Evolutionary conservation across 306 rosid species (phyloP).

Genomic region (Lathyrus oleraceus): DNA sequence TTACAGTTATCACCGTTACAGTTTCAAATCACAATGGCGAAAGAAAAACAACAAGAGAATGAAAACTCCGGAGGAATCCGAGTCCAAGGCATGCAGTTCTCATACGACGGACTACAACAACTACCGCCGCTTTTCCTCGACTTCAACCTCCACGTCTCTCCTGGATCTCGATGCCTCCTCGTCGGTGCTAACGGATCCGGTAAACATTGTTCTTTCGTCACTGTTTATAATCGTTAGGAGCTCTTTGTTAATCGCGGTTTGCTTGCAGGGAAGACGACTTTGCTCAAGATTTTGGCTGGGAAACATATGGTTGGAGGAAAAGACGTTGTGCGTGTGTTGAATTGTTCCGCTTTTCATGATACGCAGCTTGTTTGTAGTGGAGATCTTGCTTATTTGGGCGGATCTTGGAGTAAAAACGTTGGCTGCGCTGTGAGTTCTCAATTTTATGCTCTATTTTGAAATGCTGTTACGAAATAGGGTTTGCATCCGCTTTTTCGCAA

Average conservation of each 20-base stretch:
- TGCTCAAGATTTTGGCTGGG: conserved; percentile 85
- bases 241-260: neutral
- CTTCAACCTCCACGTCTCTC: conserved; percentile 61
- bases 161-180: conserved; percentile 95
- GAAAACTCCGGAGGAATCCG: conserved; percentile 46
- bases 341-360: conserved; percentile 86
- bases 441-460: neutral
- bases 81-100: conserved; percentile 76
- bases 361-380: conserved; percentile 82
- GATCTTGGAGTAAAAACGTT: conserved; percentile 88
- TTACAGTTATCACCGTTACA: neutral
- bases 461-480: neutral
- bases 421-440: conserved; percentile 77
- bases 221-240: neutral
- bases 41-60: neutral
- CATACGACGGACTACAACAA: conserved; percentile 45
- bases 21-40: conserved; percentile 49
- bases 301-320: conserved; percentile 97
- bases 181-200: conserved; percentile 98
- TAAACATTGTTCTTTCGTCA: conserved; percentile 6
- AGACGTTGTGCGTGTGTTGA: conserved; percentile 88
- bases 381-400: conserved; percentile 93
- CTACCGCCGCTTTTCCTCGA: conserved; percentile 71
- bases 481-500: neutral
- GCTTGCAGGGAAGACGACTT: conserved; percentile 77